A percentile compares a stretch with the other conserved stretches of the same genome.
Conservation (phyloP, 257 asterid genomes). For the Fraxinus pennsylvanica region DNA sequence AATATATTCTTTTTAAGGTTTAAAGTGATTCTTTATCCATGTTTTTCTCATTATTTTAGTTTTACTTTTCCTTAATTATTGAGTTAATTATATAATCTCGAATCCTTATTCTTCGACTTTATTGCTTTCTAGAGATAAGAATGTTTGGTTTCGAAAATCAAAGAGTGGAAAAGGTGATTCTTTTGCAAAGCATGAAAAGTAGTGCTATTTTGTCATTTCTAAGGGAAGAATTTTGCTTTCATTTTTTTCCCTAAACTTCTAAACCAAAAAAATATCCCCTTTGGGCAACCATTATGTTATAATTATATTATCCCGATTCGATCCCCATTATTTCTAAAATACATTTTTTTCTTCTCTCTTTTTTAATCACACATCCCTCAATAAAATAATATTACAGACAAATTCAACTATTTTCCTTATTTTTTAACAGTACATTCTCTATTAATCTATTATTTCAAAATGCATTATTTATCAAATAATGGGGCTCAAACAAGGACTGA, state of each 20-base stretch:
- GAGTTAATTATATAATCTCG: conserved; percentile 5
- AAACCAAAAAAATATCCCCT: conserved; percentile 31
- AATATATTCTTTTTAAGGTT: conserved; percentile 35
- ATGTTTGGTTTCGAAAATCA: conserved; percentile 63
- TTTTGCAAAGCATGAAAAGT: conserved; percentile 60
- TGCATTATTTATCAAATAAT: too few species aligned
- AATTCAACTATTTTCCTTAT: too few species aligned
- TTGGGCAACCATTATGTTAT: conserved; percentile 34
- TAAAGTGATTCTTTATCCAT: conserved; percentile 39
- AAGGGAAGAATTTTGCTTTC: conserved; percentile 34
- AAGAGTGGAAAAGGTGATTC: conserved; percentile 35
- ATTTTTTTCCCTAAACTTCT: conserved; percentile 25
- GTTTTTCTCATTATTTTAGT: conserved; percentile 4
- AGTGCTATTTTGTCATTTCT: conserved; percentile 36
- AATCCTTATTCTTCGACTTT: conserved; percentile 44
- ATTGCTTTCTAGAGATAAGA: conserved; percentile 63
- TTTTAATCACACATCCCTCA: too few species aligned
- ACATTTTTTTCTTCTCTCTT: too few species aligned
- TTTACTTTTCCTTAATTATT: neutral
- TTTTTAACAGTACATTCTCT: too few species aligned
- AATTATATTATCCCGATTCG: neutral
- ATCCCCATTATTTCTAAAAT: too few species aligned
- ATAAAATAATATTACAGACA: too few species aligned
- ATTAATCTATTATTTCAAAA: too few species aligned
- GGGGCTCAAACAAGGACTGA: too few species aligned